These are phyloP conservation scores for Niveomyces coronatus DNA, from an alignment of 2,329 filamentous ascomycete genomes.

Conservation along the genomic window DNA sequence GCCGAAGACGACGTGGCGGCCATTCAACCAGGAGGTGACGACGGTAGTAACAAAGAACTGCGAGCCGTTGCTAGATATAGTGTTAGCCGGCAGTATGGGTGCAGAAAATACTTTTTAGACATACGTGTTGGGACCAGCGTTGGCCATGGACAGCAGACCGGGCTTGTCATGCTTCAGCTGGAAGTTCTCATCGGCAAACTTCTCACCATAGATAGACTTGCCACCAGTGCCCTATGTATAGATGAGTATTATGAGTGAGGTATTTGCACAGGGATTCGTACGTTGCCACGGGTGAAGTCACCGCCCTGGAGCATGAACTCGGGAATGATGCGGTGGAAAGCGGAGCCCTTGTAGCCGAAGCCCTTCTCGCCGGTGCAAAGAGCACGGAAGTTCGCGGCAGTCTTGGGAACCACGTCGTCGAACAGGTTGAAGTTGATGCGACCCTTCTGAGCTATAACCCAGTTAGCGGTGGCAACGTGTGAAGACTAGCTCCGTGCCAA, in stretches of 20 bases:
- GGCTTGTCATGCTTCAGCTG: conserved; percentile 58
- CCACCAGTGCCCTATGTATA: conserved; percentile 67
- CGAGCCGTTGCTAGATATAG: conserved; percentile 73
- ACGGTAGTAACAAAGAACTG: conserved; percentile 98
- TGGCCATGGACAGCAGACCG: conserved; percentile 88
- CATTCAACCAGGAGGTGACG: conserved; percentile 74
- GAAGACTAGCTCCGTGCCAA: too few relatives aligned
- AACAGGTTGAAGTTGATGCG: conserved; percentile 86
- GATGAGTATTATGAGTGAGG: conserved; percentile 12
- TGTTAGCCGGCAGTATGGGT: conserved; percentile 16
- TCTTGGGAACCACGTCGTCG: conserved; percentile 81
- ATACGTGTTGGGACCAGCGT: conserved; percentile 88
- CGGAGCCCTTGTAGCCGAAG: conserved; percentile 71
- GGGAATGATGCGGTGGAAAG: conserved; percentile 89
- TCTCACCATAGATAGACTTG: conserved; percentile 91
- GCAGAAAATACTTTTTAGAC: conserved; percentile 15
- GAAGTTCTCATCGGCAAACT: conserved; percentile 94
- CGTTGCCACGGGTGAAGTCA: conserved; percentile 89
- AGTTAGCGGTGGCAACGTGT: conserved; percentile 7
- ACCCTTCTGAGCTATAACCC: conserved; percentile 52
- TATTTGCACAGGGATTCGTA: conserved; percentile 35
- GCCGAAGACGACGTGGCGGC: conserved; percentile 78
- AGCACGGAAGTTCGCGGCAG: conserved; percentile 71
- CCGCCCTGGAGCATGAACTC: conserved; percentile 94
- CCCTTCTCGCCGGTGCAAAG: conserved; percentile 75